These are phyloP conservation scores for Lachnellula subtilissima DNA, from an alignment of 2,329 filamentous ascomycete genomes.

Conservation along the genomic window DNA sequence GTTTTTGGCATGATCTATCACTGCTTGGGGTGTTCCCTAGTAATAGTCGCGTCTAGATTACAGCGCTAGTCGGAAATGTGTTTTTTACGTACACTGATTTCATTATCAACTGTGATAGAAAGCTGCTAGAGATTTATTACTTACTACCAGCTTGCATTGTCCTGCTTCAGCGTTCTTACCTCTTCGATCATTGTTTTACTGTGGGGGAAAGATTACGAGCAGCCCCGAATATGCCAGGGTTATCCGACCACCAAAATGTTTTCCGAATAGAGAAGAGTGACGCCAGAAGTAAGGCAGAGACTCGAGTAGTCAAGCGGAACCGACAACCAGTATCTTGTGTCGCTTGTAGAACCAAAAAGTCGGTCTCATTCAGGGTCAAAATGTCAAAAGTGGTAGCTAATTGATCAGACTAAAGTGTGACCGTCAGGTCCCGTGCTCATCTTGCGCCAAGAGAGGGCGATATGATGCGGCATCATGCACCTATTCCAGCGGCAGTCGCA, in stretches of 20 bases:
- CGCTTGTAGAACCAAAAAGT: slow-evolving; percentile 9
- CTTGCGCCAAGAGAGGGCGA: slow-evolving; percentile 4
- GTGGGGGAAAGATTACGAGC: too few relatives aligned
- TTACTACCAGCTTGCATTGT: too few relatives aligned
- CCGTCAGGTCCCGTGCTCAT: slow-evolving; percentile 8
- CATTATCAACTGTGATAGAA: too few relatives aligned
- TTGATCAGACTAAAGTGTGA: slow-evolving; percentile 11
- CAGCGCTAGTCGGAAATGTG: too few relatives aligned
- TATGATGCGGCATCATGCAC: slow-evolving; percentile 4
- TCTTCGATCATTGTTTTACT: too few relatives aligned
- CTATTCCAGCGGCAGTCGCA: neutral
- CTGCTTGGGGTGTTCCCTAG: too few relatives aligned
- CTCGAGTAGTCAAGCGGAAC: slow-evolving; percentile 6
- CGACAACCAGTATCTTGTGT: slow-evolving; percentile 12
- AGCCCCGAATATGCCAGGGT: slow-evolving; percentile 2
- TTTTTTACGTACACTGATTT: too few relatives aligned
- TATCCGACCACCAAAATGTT: slow-evolving; percentile 8
- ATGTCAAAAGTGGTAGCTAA: neutral
- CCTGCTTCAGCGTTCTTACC: too few relatives aligned
- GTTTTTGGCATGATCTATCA: too few relatives aligned
- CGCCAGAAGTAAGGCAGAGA: neutral
- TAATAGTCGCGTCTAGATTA: too few relatives aligned
- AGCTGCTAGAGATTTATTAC: too few relatives aligned
- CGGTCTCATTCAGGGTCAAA: neutral
- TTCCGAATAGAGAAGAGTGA: slow-evolving; percentile 8